These are phyloP conservation scores for Pugionium dolabratum DNA, from an alignment of 345 rosid genomes.

Conservation along the genomic window DNA sequence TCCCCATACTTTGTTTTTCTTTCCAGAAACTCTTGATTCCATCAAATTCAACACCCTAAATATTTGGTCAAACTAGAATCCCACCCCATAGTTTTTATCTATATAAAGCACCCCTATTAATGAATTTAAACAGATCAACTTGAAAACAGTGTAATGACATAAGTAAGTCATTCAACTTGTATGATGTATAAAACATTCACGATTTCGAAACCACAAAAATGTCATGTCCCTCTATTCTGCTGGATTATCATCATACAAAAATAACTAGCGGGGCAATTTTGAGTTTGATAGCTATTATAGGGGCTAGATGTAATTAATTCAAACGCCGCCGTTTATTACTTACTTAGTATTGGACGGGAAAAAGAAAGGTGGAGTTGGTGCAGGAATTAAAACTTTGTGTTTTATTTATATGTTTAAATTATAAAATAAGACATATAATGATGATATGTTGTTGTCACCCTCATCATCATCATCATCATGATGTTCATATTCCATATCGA, in stretches of 20 bases:
- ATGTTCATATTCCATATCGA: not conserved
- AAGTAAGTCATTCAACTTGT: too few species aligned
- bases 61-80: conserved; percentile 19
- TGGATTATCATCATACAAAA: not conserved
- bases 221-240: too few species aligned
- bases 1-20: not conserved
- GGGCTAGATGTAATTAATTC: conserved; percentile 10
- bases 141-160: not conserved
- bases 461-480: conserved; percentile 47
- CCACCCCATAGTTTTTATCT: not conserved
- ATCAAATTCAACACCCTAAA: conserved; percentile 9
- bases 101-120: too few species aligned
- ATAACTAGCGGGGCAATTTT: conserved; percentile 23
- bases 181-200: too few species aligned
- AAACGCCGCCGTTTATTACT: conserved; percentile 38
- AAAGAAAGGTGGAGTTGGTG: conserved; percentile 35
- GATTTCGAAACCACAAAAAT: too few species aligned
- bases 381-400: conserved; percentile 11
- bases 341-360: conserved; percentile 25
- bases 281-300: not conserved
- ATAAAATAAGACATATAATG: conserved; percentile 46
- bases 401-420: conserved; percentile 22
- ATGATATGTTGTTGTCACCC: conserved; percentile 69
- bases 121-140: too few species aligned
- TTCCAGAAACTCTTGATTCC: not conserved